Percentiles rank a stretch among this genome's conserved stretches.
Evolutionary conservation across 1,284 basidiomycete genomes (phyloP).

Genomic region (Apiotrichum mycotoxinovorans): DNA sequence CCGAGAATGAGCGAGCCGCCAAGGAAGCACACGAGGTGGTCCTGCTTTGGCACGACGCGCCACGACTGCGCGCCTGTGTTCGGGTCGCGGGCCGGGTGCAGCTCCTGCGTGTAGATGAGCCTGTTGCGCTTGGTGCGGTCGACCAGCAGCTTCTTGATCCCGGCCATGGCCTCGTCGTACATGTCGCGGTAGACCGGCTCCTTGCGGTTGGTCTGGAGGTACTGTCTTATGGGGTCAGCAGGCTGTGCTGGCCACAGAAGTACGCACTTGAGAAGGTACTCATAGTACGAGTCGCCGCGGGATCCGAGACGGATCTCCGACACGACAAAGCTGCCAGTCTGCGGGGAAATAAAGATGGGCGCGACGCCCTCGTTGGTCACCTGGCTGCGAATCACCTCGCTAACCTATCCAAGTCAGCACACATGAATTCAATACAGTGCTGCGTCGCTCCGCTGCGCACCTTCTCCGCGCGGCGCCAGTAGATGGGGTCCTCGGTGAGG

Average conservation of each 20-base stretch:
- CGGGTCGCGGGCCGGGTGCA: constrained; percentile 51
- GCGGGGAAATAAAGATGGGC: constrained; percentile 75
- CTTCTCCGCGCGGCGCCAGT: constrained; percentile 74
- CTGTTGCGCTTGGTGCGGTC: constrained; percentile 59
- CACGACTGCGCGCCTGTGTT: constrained; percentile 53
- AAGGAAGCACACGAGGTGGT: constrained; percentile 93
- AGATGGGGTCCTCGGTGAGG: constrained; percentile 69
- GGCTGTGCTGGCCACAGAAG: neutral
- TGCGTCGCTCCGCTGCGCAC: too few relatives aligned
- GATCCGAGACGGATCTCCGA: constrained; percentile 85
- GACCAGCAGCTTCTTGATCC: constrained; percentile 73
- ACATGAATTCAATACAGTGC: too few relatives aligned
- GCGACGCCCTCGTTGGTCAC: constrained; percentile 67
- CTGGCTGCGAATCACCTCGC: constrained; percentile 53
- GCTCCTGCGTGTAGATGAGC: constrained; percentile 77
- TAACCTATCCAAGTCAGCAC: constrained; percentile 53
- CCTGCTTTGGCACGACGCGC: constrained; percentile 79
- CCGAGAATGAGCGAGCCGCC: constrained; percentile 88
- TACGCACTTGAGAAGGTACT: constrained; percentile 71
- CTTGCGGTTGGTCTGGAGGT: constrained; percentile 60
- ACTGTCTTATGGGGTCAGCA: constrained; percentile 36
- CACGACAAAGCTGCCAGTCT: constrained; percentile 65
- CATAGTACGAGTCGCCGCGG: constrained; percentile 91
- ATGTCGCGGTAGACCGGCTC: constrained; percentile 81
- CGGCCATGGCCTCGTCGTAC: constrained; percentile 79